Evolutionary conservation across 2,329 filamentous ascomycete genomes (phyloP).

Genomic region (Xylariaceae sp.): DNA sequence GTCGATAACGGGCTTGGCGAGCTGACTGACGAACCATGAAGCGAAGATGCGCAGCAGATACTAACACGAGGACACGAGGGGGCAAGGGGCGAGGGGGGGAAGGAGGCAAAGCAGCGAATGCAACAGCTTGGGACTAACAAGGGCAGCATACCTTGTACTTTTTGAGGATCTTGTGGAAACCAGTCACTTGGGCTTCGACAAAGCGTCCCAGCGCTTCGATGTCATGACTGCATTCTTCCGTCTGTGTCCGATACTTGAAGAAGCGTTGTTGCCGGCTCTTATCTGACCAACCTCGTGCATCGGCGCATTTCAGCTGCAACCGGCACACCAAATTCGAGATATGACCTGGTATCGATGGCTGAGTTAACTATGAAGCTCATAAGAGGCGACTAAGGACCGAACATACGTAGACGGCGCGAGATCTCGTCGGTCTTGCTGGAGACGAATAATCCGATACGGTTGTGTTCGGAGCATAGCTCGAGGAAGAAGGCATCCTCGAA

Average conservation of each 20-base stretch:
- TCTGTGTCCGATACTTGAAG: slow-evolving; percentile 48
- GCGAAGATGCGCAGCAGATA: neutral
- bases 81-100: neutral
- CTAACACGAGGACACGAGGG: neutral
- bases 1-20: neutral
- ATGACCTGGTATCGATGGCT: slow-evolving; percentile 38
- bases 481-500: slow-evolving; percentile 69
- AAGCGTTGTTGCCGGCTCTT: slow-evolving; percentile 47
- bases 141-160: slow-evolving; percentile 61
- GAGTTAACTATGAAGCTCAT: neutral
- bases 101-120: neutral
- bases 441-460: slow-evolving; percentile 73
- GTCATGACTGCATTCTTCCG: slow-evolving; percentile 61
- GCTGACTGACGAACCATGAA: neutral
- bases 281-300: slow-evolving; percentile 34
- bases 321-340: slow-evolving; percentile 45
- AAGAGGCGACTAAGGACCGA: neutral
- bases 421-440: slow-evolving; percentile 77
- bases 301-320: slow-evolving; percentile 41
- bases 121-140: neutral
- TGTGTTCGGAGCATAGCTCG: slow-evolving; percentile 69
- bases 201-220: slow-evolving; percentile 62
- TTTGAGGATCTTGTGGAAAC: slow-evolving; percentile 77
- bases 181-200: slow-evolving; percentile 65
- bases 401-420: slow-evolving; percentile 59